A percentile compares a stretch with the other conserved stretches of the same genome.
Evolutionary conservation across 805 yeast species (phyloP).

Genomic region (Kluyveromyces aestuarii): DNA sequence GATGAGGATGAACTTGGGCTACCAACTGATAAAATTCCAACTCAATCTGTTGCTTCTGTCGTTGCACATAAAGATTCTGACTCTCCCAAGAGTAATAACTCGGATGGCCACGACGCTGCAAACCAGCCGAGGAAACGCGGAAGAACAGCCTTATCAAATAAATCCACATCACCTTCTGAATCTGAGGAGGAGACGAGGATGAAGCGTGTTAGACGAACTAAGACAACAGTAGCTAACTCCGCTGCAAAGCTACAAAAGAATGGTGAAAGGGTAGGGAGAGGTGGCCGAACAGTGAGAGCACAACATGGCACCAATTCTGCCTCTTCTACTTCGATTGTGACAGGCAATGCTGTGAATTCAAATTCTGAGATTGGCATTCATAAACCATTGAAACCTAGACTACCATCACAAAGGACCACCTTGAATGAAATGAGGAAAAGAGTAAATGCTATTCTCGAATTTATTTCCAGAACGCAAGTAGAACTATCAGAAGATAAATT

Average conservation of each 20-base stretch:
- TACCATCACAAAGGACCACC: constrained; percentile 68
- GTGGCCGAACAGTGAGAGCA: constrained; percentile 1
- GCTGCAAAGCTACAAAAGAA: constrained; percentile 5
- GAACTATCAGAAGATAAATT: constrained; percentile 70
- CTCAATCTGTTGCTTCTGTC: background rate
- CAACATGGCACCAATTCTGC: background rate
- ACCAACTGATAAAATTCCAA: constrained; percentile 4
- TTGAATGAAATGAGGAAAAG: constrained; percentile 80
- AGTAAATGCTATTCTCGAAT: constrained; percentile 83
- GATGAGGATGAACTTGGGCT: constrained; percentile 5
- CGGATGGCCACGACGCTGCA: background rate
- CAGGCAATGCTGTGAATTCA: background rate
- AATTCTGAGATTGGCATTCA: constrained; percentile 39
- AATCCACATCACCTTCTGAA: constrained; percentile 5
- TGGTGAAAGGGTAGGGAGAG: constrained; percentile 3
- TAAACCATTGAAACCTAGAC: constrained; percentile 74
- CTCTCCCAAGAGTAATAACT: background rate
- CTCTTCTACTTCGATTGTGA: constrained; percentile 1
- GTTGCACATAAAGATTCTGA: background rate
- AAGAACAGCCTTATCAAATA: constrained; percentile 5
- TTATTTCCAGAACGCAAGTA: constrained; percentile 76
- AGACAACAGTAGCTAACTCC: constrained; percentile 2
- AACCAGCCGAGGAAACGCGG: constrained; percentile 5
- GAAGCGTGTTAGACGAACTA: constrained; percentile 1
- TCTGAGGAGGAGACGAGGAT: background rate